A percentile compares a stretch with the other conserved stretches of the same genome.
These are phyloP conservation scores for Trichoderma polysporum DNA, from an alignment of 2,329 filamentous ascomycete genomes.

Conservation along the genomic window DNA sequence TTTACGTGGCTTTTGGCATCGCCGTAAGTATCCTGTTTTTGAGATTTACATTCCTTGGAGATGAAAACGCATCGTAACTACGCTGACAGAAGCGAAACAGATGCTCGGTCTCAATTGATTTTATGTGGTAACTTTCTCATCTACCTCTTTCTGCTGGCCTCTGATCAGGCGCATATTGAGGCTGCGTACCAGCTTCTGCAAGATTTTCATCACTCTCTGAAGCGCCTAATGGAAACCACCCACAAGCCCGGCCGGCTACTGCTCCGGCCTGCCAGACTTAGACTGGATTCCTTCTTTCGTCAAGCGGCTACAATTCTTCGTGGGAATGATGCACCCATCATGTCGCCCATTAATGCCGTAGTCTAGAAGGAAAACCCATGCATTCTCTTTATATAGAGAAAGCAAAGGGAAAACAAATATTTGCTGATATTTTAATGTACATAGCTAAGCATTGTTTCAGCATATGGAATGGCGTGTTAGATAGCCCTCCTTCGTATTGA, in stretches of 20 bases:
- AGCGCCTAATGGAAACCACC: slow-evolving; percentile 34
- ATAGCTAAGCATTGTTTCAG: background rate
- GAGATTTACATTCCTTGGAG: no score
- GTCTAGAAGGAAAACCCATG: background rate
- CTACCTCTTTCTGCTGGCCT: slow-evolving; percentile 47
- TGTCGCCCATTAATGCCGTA: background rate
- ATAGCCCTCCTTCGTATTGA: background rate
- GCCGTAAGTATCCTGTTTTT: slow-evolving; percentile 36
- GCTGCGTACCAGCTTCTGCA: slow-evolving; percentile 38
- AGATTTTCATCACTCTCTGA: slow-evolving; percentile 39
- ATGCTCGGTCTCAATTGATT: slow-evolving; percentile 45
- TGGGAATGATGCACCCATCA: slow-evolving; percentile 8
- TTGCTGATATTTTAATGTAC: background rate
- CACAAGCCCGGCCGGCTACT: slow-evolving; percentile 35
- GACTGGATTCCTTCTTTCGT: slow-evolving; percentile 42
- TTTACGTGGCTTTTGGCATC: slow-evolving; percentile 45
- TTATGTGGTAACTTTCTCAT: slow-evolving; percentile 50
- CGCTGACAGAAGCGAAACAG: slow-evolving; percentile 18
- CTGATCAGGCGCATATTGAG: slow-evolving; percentile 35
- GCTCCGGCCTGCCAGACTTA: slow-evolving; percentile 38
- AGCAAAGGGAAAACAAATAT: background rate
- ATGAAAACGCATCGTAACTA: background rate
- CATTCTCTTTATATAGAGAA: no score
- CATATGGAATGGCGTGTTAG: background rate
- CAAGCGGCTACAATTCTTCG: slow-evolving; percentile 36